Evolutionary conservation across 2,329 filamentous ascomycete species (phyloP).

Genomic region (Acephala macrosclerotiorum): DNA sequence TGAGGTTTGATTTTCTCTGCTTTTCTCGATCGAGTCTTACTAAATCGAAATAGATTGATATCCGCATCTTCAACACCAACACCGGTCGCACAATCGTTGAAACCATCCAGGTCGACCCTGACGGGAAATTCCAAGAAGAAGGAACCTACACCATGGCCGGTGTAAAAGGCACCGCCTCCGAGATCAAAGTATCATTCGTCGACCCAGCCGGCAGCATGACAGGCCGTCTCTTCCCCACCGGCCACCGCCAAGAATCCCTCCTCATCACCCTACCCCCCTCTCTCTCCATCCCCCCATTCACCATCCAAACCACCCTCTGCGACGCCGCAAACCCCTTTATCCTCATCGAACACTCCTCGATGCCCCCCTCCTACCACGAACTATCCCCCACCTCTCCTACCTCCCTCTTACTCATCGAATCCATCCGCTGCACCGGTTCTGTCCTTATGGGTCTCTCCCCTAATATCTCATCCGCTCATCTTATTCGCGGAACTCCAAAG

Average conservation of each 20-base stretch:
- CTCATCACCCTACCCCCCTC: not conserved
- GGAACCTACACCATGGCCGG: constrained; percentile 66
- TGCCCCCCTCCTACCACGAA: constrained; percentile 54
- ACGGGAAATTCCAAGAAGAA: constrained; percentile 53
- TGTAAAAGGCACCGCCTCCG: constrained; percentile 59
- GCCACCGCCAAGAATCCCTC: constrained; percentile 52
- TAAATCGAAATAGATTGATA: constrained; percentile 37
- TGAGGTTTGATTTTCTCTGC: constrained; percentile 9
- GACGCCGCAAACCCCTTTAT: constrained; percentile 51
- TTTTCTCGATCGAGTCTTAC: constrained; percentile 8
- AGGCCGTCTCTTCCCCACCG: constrained; percentile 63
- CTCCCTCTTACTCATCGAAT: constrained; percentile 49
- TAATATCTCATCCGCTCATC: constrained; percentile 45
- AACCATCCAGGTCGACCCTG: constrained; percentile 57
- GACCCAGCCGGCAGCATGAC: constrained; percentile 68
- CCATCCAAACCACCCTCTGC: constrained; percentile 45
- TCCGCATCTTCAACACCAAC: constrained; percentile 67
- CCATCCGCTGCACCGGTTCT: constrained; percentile 60
- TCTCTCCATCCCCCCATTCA: constrained; percentile 38
- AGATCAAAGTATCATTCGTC: constrained; percentile 64
- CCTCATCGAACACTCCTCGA: constrained; percentile 59
- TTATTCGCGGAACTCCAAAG: constrained; percentile 56
- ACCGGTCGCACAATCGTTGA: constrained; percentile 63
- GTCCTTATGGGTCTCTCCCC: constrained; percentile 63
- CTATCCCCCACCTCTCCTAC: constrained; percentile 43